Evolutionary conservation across 78 protist species (phyloP), one percentile per base, ranked within the genome.

Genomic region (Capsaspora owczarzaki): DNA sequence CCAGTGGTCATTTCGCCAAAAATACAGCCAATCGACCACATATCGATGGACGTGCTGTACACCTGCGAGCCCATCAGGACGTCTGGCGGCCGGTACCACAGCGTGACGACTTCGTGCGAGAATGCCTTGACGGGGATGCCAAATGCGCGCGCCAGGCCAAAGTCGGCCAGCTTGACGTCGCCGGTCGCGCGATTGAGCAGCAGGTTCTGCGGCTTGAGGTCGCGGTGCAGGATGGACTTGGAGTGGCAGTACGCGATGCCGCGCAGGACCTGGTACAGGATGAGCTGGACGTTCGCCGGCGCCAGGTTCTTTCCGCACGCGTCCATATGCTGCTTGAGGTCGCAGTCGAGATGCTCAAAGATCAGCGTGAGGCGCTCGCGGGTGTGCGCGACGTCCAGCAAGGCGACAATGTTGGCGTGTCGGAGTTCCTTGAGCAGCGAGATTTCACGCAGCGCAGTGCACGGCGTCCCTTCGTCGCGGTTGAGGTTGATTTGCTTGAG

Each of bases 11-110:
- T 68, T 41, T 76, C 76, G 14, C 96, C 99, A 53, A 98, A 96
- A 84, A 97, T 97, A 90, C 99, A 97, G 53, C 99, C 99, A n/a
- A 92, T 93, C n/a, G 93, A 82, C 99, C 99, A 98, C n/a, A 98
- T 86, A 83, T 98, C 99, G 60, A 98, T 91, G 16, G 98, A 93
- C 4, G 98, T 95, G 42, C 92, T 68, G 86, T 98, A 98, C 41
- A 25, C 10, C 51, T 90, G 85, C 27, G 94, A 87, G 20, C 99
- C 99, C 79, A 98, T 80, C 68, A 98, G 90, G 19, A 98, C 95
- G 70, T 98, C 99, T 23, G 99, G 99, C 0, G 99, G 94, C 22
- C 99, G 88, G 85, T 98, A 98, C 99, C 99, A 98, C 37, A 98
- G 86, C 1, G 99, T 98, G 40, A 98, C 99, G 1, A 95, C 98